A percentile compares a stretch with the other conserved stretches of the same genome.
These are phyloP conservation scores for Trapa bicornis DNA, from an alignment of 345 rosid species.

Conservation along the genomic window DNA sequence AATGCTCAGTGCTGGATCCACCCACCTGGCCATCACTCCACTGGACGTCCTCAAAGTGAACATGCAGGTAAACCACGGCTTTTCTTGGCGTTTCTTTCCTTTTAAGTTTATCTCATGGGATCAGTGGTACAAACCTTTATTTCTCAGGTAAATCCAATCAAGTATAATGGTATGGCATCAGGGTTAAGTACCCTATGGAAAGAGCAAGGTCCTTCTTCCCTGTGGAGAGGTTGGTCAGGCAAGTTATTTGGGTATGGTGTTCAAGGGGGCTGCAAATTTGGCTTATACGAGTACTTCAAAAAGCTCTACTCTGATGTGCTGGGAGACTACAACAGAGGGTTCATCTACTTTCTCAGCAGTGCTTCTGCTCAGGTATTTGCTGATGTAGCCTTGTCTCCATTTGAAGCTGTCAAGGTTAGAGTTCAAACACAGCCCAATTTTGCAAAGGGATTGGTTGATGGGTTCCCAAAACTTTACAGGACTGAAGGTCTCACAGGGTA, in stretches of 20 bases:
- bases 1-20: conserved; percentile 51
- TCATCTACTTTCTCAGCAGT: conserved; percentile 43
- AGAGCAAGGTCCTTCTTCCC: conserved; percentile 56
- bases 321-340: conserved; percentile 24
- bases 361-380: conserved; percentile 67
- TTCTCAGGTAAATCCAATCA: conserved; percentile 42
- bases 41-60: conserved; percentile 56
- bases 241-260: conserved; percentile 52
- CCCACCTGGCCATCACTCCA: conserved; percentile 50
- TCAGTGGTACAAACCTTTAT: background rate
- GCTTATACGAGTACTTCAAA: conserved; percentile 61
- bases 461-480: conserved; percentile 40
- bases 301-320: conserved; percentile 34
- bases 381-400: conserved; percentile 55
- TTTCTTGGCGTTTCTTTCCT: background rate
- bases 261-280: conserved; percentile 62
- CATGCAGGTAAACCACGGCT: conserved; percentile 34
- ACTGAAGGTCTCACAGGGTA: conserved; percentile 55
- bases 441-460: conserved; percentile 51
- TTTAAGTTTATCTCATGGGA: background rate
- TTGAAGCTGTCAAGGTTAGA: conserved; percentile 53
- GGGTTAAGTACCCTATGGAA: conserved; percentile 47
- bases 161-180: conserved; percentile 37
- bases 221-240: conserved; percentile 66
- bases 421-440: conserved; percentile 49